Base-by-base conservation (phyloP, 495 filamentous ascomycete species). In the Aspergillus campestris region DNA sequence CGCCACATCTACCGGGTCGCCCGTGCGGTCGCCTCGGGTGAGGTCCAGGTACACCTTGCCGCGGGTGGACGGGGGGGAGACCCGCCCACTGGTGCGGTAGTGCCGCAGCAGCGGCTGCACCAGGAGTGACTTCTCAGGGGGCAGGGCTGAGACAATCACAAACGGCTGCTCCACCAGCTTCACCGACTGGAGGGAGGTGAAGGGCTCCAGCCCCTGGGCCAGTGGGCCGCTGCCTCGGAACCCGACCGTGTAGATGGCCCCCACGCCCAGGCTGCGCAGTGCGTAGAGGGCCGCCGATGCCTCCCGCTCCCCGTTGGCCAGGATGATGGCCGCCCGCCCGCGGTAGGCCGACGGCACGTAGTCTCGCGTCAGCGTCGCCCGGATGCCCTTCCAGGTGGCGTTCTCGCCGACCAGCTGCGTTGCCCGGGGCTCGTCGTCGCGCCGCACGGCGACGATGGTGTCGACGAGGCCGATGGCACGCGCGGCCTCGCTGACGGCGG, bases 1-100 rank as follows among this genome's bases (percentile, higher is more conserved):
- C 0, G 87, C 87, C 8, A 86, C 77, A 3, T 73, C 67, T 3
- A 82, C 68, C 4, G 85, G 83, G 56, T 90, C 86, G 0, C 73
- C 72, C 47, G 80, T 84, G 46, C 80, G 75, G 10, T 76, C 65
- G 1, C 84, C 85, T 38, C 81, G 81, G 0, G 84, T 83, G 24
- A 92, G 69, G 60, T 92, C 84, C 0, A 92, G 69, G 51, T 89
- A 92, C 13, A 92, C 84, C 59, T 86, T 89, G 3, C 81, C 81
- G 5, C 75, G 68, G 5, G 67, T 78, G n/a, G 57, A 70, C 44
- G 48, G 67, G 53, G 53, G 73, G 57, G 54, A 76, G 50, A 52
- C 64, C 46, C 42, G 74, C 55, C 55, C 65, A 42, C 67, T 70
- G 18, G 50, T 57, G 12, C 65, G 56, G 49, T 69, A 89, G 44